A percentile compares a stretch with the other conserved stretches of the same genome.
These are phyloP conservation scores for Naganishia onofrii DNA, from an alignment of 768 basidiomycete species.

Conservation along the genomic window DNA sequence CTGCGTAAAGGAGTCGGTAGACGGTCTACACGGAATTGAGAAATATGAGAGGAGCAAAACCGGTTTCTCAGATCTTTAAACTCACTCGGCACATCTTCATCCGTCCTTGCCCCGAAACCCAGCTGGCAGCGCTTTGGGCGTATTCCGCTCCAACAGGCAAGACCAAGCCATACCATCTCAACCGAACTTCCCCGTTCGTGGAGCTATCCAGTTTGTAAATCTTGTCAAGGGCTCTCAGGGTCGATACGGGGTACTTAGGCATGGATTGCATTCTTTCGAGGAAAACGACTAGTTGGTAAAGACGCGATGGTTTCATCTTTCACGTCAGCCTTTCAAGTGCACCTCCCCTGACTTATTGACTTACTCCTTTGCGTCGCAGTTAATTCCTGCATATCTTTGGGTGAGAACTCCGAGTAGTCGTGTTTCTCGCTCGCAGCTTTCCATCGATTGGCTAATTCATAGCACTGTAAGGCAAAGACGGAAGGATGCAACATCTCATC, in stretches of 20 bases:
- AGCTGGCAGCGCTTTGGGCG: slow-evolving; percentile 49
- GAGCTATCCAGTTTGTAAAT: slow-evolving; percentile 60
- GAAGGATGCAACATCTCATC: not conserved
- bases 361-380: slow-evolving; percentile 67
- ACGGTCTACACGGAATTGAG: slow-evolving; percentile 38
- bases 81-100: slow-evolving; percentile 51
- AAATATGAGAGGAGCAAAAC: not conserved
- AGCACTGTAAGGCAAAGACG: slow-evolving; percentile 47
- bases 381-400: slow-evolving; percentile 63
- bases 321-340: not conserved
- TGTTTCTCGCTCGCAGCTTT: slow-evolving; percentile 62
- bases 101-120: slow-evolving; percentile 50
- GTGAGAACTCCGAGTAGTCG: slow-evolving; percentile 59
- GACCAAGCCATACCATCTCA: slow-evolving; percentile 73
- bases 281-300: slow-evolving; percentile 65
- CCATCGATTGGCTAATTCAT: slow-evolving; percentile 72
- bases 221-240: slow-evolving; percentile 63
- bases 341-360: slow-evolving; percentile 51
- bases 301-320: not conserved
- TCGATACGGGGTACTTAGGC: slow-evolving; percentile 60
- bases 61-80: not conserved
- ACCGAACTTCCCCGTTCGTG: slow-evolving; percentile 71
- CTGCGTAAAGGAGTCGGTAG: slow-evolving; percentile 47
- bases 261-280: slow-evolving; percentile 69
- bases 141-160: slow-evolving; percentile 54